phyloP scores from a whole-genome alignment of 1,284 basidiomycete species.

The Hemileia vastatrix region DNA sequence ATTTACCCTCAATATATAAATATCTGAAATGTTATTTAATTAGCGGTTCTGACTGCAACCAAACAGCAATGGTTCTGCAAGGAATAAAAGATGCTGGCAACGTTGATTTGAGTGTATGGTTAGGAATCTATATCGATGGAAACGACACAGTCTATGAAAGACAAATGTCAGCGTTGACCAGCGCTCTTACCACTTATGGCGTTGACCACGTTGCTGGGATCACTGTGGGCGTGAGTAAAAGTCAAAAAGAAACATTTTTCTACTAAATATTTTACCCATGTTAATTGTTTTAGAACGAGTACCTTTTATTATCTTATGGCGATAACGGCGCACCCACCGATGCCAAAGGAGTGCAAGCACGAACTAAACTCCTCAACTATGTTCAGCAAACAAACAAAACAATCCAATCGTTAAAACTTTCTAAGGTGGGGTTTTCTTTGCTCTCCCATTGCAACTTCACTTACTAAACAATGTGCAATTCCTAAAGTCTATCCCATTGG shows the following conservation, averaged over 20 bases:
- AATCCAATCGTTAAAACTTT: slow-evolving; percentile 54
- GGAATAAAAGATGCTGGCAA: slow-evolving; percentile 72
- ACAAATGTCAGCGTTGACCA: slow-evolving; percentile 60
- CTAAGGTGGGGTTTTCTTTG: neutral
- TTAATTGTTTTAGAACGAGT: slow-evolving; percentile 23
- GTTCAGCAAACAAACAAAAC: slow-evolving; percentile 38
- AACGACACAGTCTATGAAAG: slow-evolving; percentile 59
- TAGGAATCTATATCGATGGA: slow-evolving; percentile 67
- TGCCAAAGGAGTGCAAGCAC: slow-evolving; percentile 14
- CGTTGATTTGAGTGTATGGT: slow-evolving; percentile 71
- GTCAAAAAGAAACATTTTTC: too few relatives aligned
- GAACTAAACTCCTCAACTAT: slow-evolving; percentile 20
- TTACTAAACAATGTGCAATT: too few relatives aligned
- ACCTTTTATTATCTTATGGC: slow-evolving; percentile 54
- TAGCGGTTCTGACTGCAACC: slow-evolving; percentile 50
- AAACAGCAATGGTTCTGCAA: slow-evolving; percentile 54
- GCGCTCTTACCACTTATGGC: slow-evolving; percentile 67
- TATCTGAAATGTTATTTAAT: neutral
- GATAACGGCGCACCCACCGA: slow-evolving; percentile 50
- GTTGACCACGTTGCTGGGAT: slow-evolving; percentile 66
- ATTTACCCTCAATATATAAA: neutral
- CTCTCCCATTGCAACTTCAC: slow-evolving; percentile 54
- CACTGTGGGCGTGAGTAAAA: slow-evolving; percentile 51
- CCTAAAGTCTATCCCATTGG: slow-evolving; percentile 57
- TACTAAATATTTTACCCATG: slow-evolving; percentile 5